Conservation (phyloP, 2,329 filamentous ascomycete species). For the Colletotrichum liriopes region DNA sequence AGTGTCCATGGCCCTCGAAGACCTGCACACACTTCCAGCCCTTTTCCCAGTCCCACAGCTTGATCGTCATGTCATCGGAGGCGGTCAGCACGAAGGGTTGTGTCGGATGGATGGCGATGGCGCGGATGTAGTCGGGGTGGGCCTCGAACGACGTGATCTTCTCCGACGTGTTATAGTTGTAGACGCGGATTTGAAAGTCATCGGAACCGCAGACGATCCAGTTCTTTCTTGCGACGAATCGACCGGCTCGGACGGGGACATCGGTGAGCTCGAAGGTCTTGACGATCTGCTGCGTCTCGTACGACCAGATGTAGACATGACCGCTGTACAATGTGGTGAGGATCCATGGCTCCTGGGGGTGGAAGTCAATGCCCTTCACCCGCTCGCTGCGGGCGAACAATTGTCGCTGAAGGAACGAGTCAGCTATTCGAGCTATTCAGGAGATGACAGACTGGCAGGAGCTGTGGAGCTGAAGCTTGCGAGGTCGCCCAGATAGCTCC, state of each 20-base stretch:
- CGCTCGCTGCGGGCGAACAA: constrained; percentile 87
- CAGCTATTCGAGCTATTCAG: constrained; percentile 31
- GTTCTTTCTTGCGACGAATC: constrained; percentile 98
- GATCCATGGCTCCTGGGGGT: constrained; percentile 96
- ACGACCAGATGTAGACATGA: constrained; percentile 99
- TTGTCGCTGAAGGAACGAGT: constrained; percentile 56
- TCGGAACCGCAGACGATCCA: constrained; percentile 98
- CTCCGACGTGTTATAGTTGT: constrained; percentile 99
- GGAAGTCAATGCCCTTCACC: constrained; percentile 98
- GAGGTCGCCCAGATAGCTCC: constrained; percentile 7
- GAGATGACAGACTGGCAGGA: constrained; percentile 20
- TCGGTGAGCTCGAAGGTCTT: constrained; percentile 99
- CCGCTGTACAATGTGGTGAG: constrained; percentile 94
- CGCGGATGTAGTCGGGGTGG: constrained; percentile 98
- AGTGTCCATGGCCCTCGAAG: constrained; percentile 96
- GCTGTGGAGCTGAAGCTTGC: constrained; percentile 18
- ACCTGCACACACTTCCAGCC: constrained; percentile 98
- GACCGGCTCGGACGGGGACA: constrained; percentile 95
- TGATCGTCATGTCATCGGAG: constrained; percentile 98
- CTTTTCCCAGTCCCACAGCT: constrained; percentile 99
- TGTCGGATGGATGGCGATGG: constrained; percentile 94
- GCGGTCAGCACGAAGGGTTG: constrained; percentile 97
- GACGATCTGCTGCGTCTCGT: constrained; percentile 95
- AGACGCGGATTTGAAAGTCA: constrained; percentile 84
- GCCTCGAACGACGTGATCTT: constrained; percentile 98